phyloP scores from a whole-genome alignment of 2,329 filamentous ascomycete species.

The Myriosclerotinia duriaeana region DNA sequence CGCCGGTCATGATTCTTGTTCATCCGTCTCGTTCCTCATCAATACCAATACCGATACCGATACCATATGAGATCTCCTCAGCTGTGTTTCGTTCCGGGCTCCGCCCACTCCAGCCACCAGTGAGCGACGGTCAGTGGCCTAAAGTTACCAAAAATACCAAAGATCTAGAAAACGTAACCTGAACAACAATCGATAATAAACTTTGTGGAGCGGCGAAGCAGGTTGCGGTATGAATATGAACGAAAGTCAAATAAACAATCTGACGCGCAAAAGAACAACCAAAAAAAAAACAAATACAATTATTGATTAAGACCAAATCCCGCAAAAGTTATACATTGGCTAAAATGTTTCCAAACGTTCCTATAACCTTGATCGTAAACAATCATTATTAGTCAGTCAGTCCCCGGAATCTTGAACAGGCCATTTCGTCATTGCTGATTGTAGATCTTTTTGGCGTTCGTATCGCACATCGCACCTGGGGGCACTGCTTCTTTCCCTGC shows the following conservation, averaged over 20 bases:
- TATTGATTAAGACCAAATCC: background rate
- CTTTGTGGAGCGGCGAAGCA: background rate
- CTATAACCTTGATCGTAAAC: background rate
- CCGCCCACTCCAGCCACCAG: background rate
- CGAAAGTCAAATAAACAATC: background rate
- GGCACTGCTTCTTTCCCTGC: too few relatives aligned
- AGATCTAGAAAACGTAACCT: background rate
- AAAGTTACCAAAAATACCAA: background rate
- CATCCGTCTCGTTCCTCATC: background rate
- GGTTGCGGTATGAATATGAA: background rate
- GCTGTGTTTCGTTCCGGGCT: background rate
- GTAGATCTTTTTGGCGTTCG: too few relatives aligned
- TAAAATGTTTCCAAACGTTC: background rate
- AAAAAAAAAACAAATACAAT: background rate
- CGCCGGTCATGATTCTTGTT: slow-evolving; percentile 20
- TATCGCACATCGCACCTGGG: too few relatives aligned
- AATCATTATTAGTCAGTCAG: too few relatives aligned
- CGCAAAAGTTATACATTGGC: background rate
- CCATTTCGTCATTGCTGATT: too few relatives aligned
- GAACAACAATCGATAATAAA: background rate
- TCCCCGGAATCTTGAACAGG: too few relatives aligned
- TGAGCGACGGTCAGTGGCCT: background rate
- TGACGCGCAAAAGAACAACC: background rate
- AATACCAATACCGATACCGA: background rate
- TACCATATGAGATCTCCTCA: background rate